phyloP scores from a whole-genome alignment of 768 basidiomycete genomes.

The Rhizopogon vesiculosus region DNA sequence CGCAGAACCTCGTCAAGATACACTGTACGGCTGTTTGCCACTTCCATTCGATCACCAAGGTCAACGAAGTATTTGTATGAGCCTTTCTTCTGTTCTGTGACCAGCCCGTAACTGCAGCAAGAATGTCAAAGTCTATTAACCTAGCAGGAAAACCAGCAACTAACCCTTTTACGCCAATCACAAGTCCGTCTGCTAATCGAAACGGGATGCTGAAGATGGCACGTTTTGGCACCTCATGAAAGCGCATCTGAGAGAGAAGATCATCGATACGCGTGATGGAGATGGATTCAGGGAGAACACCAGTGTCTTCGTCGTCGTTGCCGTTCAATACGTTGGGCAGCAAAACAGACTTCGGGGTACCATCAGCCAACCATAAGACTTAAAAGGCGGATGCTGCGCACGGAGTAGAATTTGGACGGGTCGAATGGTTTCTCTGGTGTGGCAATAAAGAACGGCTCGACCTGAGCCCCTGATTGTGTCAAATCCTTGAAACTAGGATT shows the following conservation, averaged over 20 bases:
- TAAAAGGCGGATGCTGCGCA: constrained; percentile 28
- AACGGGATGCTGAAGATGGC: constrained; percentile 81
- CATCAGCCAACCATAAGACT: not conserved
- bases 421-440: constrained; percentile 65
- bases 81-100: constrained; percentile 87
- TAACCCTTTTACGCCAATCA: constrained; percentile 81
- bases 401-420: constrained; percentile 72
- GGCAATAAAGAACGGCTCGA: constrained; percentile 90
- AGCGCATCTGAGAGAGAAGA: constrained; percentile 73
- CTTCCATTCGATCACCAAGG: constrained; percentile 71
- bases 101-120: constrained; percentile 67
- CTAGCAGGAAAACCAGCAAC: constrained; percentile 14
- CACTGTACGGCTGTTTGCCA: constrained; percentile 61
- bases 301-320: constrained; percentile 46
- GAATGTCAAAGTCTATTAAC: constrained; percentile 5
- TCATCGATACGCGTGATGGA: constrained; percentile 78
- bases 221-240: constrained; percentile 80
- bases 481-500: constrained; percentile 56
- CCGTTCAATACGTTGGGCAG: constrained; percentile 43
- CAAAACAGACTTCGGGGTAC: constrained; percentile 50
- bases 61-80: constrained; percentile 80
- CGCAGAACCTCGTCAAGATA: constrained; percentile 65
- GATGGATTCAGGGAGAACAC: constrained; percentile 60
- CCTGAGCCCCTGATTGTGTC: constrained; percentile 66
- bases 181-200: constrained; percentile 66